Evolutionary conservation across 768 basidiomycete species (phyloP).

Genomic region (Serpula lacrymans): DNA sequence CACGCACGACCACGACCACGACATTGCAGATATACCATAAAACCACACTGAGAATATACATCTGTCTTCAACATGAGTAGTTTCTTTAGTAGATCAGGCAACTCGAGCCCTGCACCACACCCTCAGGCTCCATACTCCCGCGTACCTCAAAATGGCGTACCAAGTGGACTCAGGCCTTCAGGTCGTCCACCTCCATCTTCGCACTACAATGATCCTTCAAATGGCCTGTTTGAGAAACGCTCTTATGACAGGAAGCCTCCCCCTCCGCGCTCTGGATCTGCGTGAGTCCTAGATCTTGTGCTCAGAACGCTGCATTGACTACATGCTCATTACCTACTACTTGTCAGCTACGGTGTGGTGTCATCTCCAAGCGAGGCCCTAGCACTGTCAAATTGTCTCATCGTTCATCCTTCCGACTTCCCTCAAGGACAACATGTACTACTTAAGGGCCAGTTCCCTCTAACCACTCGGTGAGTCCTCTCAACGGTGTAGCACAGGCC

Average conservation of each 20-base stretch:
- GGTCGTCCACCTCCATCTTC: constrained; percentile 35
- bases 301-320: constrained; percentile 5
- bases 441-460: constrained; percentile 65
- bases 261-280: constrained; percentile 27
- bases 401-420: constrained; percentile 80
- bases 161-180: constrained; percentile 32
- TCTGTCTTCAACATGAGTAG: constrained; percentile 23
- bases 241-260: constrained; percentile 39
- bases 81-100: constrained; percentile 45
- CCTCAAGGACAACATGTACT: constrained; percentile 67
- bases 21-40: background rate
- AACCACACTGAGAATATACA: background rate
- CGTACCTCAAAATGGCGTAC: constrained; percentile 35
- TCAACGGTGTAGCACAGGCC: background rate
- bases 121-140: constrained; percentile 42
- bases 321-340: background rate
- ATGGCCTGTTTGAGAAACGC: constrained; percentile 48
- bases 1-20: constrained; percentile 3
- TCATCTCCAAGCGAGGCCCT: constrained; percentile 61
- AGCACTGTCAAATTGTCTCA: constrained; percentile 77
- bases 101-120: constrained; percentile 23
- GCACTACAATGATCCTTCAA: constrained; percentile 53
- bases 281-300: constrained; percentile 16
- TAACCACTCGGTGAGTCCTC: constrained; percentile 67
- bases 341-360: constrained; percentile 51